phyloP scores from a whole-genome alignment of 140 eudicot species.

The Bidens hawaiensis region DNA sequence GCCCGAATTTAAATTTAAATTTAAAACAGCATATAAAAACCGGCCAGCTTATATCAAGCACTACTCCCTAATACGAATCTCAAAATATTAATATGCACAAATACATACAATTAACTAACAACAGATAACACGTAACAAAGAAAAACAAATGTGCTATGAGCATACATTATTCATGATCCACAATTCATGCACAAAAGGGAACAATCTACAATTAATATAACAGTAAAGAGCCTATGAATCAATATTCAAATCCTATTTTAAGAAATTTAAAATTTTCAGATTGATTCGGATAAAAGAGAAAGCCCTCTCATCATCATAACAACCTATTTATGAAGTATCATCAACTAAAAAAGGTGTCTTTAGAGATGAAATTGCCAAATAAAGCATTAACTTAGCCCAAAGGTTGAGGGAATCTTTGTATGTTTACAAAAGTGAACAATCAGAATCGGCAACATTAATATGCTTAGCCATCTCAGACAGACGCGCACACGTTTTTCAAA shows the following conservation, averaged over 20 bases:
- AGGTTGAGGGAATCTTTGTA: neutral
- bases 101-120: neutral
- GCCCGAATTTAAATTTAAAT: neutral
- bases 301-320: neutral
- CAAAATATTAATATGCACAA: neutral
- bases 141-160: neutral
- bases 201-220: neutral
- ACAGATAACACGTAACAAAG: neutral
- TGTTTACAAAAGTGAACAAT: neutral
- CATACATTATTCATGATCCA: neutral
- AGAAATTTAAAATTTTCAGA: neutral
- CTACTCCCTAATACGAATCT: neutral
- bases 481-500: neutral
- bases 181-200: neutral
- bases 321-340: neutral
- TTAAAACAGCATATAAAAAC: slow-evolving; percentile 1
- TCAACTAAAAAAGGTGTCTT: neutral
- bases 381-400: neutral
- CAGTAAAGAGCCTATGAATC: neutral
- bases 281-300: neutral
- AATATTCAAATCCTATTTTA: neutral
- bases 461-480: neutral
- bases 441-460: too few species aligned
- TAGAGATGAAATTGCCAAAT: neutral
- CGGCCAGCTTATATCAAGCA: neutral